phyloP scores from a whole-genome alignment of 1,284 basidiomycete species.

The Erythrobasidium hasegawianum region DNA sequence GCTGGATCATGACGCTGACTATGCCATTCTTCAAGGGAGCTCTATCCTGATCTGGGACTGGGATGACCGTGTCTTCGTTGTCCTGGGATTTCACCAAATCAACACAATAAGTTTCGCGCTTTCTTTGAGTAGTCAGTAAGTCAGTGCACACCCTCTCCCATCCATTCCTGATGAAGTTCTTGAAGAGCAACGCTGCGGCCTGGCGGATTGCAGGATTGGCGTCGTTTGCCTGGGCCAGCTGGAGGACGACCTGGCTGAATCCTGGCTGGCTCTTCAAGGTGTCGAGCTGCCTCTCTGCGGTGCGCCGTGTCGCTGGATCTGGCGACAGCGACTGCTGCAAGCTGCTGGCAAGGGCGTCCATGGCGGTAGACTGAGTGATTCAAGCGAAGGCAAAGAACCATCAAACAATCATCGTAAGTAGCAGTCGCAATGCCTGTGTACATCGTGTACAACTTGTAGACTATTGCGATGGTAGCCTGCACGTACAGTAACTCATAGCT shows the following conservation, averaged over 20 bases:
- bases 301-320: constrained; percentile 55
- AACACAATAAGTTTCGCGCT: not conserved
- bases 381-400: no score
- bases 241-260: constrained; percentile 70
- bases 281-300: constrained; percentile 71
- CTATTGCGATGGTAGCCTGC: no score
- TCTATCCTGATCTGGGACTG: constrained; percentile 61
- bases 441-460: no score
- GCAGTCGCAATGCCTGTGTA: no score
- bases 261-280: constrained; percentile 65
- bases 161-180: constrained; percentile 75
- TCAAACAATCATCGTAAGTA: no score
- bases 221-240: constrained; percentile 65
- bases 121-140: not conserved
- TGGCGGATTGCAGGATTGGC: constrained; percentile 57
- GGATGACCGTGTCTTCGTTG: constrained; percentile 58
- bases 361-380: not conserved
- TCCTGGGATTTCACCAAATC: constrained; percentile 34
- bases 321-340: constrained; percentile 31
- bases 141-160: constrained; percentile 70
- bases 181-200: constrained; percentile 79
- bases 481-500: no score
- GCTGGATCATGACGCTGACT: constrained; percentile 74
- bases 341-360: constrained; percentile 14
- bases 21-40: constrained; percentile 63